Evolutionary conservation across 768 basidiomycete species (phyloP).

Genomic region (Boletus huronensis): DNA sequence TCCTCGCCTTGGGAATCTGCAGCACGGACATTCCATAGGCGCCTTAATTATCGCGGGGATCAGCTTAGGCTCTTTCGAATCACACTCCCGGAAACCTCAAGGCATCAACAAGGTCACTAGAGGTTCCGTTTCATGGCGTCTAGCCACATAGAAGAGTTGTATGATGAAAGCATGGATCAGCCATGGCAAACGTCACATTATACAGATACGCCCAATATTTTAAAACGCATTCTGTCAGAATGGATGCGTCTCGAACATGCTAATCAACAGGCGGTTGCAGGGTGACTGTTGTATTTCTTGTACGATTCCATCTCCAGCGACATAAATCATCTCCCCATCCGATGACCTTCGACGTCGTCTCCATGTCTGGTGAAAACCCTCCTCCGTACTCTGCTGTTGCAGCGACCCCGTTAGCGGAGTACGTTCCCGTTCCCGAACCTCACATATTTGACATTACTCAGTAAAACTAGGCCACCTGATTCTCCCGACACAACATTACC

Average conservation of each 20-base stretch:
- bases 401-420: not conserved
- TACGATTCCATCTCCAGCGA: not conserved
- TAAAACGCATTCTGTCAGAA: not conserved
- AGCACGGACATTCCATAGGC: not conserved
- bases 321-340: not conserved
- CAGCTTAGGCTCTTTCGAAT: not conserved
- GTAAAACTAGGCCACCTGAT: not conserved
- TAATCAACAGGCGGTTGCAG: slow-evolving; percentile 4
- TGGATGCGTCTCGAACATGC: not conserved
- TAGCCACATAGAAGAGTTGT: not conserved
- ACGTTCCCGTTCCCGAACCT: not conserved
- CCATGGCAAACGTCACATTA: not conserved
- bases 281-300: not conserved
- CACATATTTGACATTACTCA: not conserved
- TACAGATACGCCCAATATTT: slow-evolving; percentile 3
- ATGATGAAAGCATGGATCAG: not conserved
- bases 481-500: not conserved
- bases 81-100: slow-evolving; percentile 4
- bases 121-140: not conserved
- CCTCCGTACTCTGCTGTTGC: slow-evolving; percentile 18
- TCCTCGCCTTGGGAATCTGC: not conserved
- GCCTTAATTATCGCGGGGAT: not conserved
- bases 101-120: not conserved
- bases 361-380: slow-evolving; percentile 12
- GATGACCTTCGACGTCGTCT: not conserved